Percentiles rank a stretch among this genome's conserved stretches.
phyloP scores from a whole-genome alignment of 306 rosid genomes.

The Quercus ilex region DNA sequence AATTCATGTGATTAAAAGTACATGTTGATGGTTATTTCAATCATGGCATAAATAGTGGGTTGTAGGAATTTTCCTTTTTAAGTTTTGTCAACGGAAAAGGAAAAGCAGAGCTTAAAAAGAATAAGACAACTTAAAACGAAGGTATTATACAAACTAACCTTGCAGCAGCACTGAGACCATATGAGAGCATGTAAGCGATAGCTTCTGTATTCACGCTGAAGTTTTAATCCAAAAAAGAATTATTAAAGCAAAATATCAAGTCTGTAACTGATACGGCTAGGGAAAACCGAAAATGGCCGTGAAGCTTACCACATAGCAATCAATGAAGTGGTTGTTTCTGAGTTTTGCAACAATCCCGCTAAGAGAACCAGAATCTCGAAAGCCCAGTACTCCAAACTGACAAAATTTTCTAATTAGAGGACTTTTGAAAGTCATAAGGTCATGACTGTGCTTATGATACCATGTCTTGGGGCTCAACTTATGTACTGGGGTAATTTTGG shows the following conservation, averaged over 20 bases:
- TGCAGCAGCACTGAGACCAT: constrained; percentile 83
- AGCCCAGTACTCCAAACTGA: constrained; percentile 91
- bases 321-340: constrained; percentile 62
- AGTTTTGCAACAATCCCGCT: constrained; percentile 68
- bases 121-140: neutral
- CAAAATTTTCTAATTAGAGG: constrained; percentile 12
- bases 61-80: too few relatives aligned
- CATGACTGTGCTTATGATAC: neutral
- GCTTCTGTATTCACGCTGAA: constrained; percentile 64
- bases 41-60: too few relatives aligned
- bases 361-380: constrained; percentile 77
- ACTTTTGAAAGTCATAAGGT: neutral
- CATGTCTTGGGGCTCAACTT: too few relatives aligned
- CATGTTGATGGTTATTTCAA: too few relatives aligned
- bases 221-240: constrained; percentile 2
- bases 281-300: neutral
- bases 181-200: constrained; percentile 56
- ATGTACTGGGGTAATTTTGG: too few relatives aligned
- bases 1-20: too few relatives aligned
- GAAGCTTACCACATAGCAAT: constrained; percentile 79
- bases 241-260: neutral
- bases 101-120: neutral
- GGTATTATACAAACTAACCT: constrained; percentile 42
- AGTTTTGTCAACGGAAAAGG: too few relatives aligned
- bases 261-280: neutral